Evolutionary conservation across 2,329 filamentous ascomycete species (phyloP).

Genomic region (Aspergillus sp.): DNA sequence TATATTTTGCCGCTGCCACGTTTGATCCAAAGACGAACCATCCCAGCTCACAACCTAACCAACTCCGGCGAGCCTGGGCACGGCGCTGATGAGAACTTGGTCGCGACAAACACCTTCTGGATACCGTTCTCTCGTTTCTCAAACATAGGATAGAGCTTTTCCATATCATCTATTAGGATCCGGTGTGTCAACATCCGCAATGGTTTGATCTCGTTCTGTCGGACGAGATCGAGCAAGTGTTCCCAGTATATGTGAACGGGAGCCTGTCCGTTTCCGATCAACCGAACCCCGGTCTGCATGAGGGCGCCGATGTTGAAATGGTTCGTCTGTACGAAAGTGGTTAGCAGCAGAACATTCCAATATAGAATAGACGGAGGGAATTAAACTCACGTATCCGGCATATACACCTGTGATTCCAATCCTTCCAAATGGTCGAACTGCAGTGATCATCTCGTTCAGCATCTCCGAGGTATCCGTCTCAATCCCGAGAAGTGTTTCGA

Average conservation of each 20-base stretch:
- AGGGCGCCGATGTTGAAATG: constrained; percentile 76
- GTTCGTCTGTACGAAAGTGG: constrained; percentile 49
- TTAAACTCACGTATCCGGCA: constrained; percentile 44
- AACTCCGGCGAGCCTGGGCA: constrained; percentile 44
- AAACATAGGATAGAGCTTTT: constrained; percentile 57
- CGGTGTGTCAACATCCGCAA: constrained; percentile 75
- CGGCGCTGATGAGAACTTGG: constrained; percentile 48
- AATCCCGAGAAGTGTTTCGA: constrained; percentile 54
- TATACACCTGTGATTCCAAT: constrained; percentile 70
- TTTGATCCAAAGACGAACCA: background rate
- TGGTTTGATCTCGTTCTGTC: constrained; percentile 61
- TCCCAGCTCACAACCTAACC: constrained; percentile 32
- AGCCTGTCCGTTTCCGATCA: constrained; percentile 61
- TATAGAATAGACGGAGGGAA: background rate
- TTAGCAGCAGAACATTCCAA: background rate
- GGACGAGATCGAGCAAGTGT: constrained; percentile 60
- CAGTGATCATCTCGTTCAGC: constrained; percentile 48
- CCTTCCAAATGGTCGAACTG: constrained; percentile 51
- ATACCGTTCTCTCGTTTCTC: constrained; percentile 51
- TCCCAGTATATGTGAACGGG: constrained; percentile 82
- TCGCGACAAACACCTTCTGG: constrained; percentile 70
- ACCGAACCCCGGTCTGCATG: constrained; percentile 77
- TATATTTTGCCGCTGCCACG: too few relatives aligned
- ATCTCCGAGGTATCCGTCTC: constrained; percentile 73
- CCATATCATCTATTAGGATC: constrained; percentile 63